Base-by-base conservation (phyloP, 495 filamentous ascomycete species). In the Talaromyces wortmannii region DNA sequence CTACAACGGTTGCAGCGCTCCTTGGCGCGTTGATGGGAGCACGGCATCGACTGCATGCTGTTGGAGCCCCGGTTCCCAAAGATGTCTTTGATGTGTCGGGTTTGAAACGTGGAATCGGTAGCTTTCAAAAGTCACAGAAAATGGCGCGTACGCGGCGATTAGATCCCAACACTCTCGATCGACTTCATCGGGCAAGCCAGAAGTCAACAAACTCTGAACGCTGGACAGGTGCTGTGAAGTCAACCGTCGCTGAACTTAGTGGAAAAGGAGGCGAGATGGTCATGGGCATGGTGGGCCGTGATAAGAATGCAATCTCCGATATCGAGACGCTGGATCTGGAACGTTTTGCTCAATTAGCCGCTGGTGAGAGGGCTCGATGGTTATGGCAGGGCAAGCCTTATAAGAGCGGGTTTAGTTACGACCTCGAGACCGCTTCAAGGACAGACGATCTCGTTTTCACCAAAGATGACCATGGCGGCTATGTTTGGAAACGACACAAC, bases 181-280 rank as follows among this genome's bases (percentile, higher is more conserved):
- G 81, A 44, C 76, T 98, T 32, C 94, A 92, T 57, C 80, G 78
- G 43, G 82, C 79, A 7, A 96, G 94, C 16, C 89, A 87, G 44
- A 97, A 96, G 64, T 90, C 90, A 17, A 94, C 92, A 5, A 87
- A 84, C 36, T 81, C 87, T 7, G 88, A 95, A 58, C 83, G 82
- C 58, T 89, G 86, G 83, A 88, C 84, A 5, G 90, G 89, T 62
- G 91, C 92, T 15, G 89, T 98, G 57, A 97, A 97, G 63, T 95
- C 90, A 6, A 96, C 92, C 2, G 86, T 97, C 56, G 91, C 89
- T 7, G 94, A 97, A 67, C 82, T 98, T 32, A 87, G 90, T 57
- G 94, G 94, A n/a, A 96, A 97, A 67, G 87, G 92, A 45, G 90
- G 90, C 32, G 91, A 96, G 62, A 88, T 97, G 77, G 86, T 95